A percentile compares a stretch with the other conserved stretches of the same genome.
phyloP scores from a whole-genome alignment of 495 filamentous ascomycete species.

The Penicillium ochrochloron region DNA sequence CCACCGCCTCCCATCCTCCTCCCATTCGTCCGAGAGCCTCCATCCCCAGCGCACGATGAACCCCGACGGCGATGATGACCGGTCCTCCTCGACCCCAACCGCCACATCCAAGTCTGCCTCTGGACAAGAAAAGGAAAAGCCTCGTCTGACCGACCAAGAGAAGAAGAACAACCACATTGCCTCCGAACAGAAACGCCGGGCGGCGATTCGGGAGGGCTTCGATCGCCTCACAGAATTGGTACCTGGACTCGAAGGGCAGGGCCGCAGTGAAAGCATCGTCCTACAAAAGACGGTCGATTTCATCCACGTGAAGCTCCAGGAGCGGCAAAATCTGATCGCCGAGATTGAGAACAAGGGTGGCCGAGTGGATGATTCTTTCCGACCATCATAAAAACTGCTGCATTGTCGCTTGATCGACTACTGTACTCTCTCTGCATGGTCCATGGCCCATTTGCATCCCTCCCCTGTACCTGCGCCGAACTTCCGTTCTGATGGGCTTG shows the following conservation, averaged over 20 bases:
- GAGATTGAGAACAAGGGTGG: constrained; percentile 66
- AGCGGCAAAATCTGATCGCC: constrained; percentile 64
- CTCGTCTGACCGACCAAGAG: constrained; percentile 81
- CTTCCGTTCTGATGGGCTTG: constrained; percentile 7
- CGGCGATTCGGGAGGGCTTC: constrained; percentile 85
- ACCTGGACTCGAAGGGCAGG: constrained; percentile 81
- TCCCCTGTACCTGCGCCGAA: constrained; percentile 4
- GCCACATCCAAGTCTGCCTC: constrained; percentile 58
- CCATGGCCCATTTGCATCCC: background rate
- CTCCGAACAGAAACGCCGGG: constrained; percentile 87
- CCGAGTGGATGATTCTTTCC: constrained; percentile 53
- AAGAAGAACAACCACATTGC: constrained; percentile 92
- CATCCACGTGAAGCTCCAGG: constrained; percentile 66
- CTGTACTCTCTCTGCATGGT: constrained; percentile 12
- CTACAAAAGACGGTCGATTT: constrained; percentile 75
- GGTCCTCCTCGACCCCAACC: constrained; percentile 57
- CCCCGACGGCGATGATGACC: constrained; percentile 41
- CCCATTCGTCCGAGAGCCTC: background rate
- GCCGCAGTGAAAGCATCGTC: constrained; percentile 83
- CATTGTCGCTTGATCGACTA: background rate
- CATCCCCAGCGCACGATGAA: constrained; percentile 33
- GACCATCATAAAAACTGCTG: constrained; percentile 33
- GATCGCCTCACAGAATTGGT: constrained; percentile 82
- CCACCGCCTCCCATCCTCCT: background rate
- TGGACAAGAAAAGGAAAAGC: constrained; percentile 63